These are phyloP conservation scores for Phytophthora niederhauseri DNA, from an alignment of 352 stramenopile species.

Conservation along the genomic window DNA sequence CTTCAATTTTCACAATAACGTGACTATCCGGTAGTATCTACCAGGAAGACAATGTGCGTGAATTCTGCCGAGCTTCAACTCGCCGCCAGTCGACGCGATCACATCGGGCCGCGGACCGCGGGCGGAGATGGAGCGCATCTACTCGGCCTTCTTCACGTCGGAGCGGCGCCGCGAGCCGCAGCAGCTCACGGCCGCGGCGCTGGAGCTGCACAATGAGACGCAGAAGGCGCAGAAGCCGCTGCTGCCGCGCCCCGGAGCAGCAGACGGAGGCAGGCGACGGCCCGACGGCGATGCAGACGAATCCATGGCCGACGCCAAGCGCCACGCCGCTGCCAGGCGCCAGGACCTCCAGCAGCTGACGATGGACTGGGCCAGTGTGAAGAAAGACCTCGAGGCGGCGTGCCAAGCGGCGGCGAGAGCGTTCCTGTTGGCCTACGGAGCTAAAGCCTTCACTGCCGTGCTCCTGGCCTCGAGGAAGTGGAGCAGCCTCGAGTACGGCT, in stretches of 20 bases:
- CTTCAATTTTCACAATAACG: neutral
- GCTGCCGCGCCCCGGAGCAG: conserved; percentile 1
- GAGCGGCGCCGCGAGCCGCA: conserved; percentile 45
- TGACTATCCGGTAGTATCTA: neutral
- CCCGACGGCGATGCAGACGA: conserved; percentile 19
- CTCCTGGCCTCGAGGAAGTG: conserved; percentile 81
- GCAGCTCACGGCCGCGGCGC: conserved; percentile 61
- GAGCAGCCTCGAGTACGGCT: conserved; percentile 76
- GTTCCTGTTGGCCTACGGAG: conserved; percentile 79
- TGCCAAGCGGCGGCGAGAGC: conserved; percentile 54
- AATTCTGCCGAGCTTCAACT: conserved; percentile 11
- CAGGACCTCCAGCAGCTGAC: conserved; percentile 43
- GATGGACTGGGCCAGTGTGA: conserved; percentile 37
- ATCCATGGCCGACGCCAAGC: conserved; percentile 25
- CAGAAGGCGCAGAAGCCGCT: conserved; percentile 30
- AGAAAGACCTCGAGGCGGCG: conserved; percentile 54
- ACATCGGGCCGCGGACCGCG: neutral
- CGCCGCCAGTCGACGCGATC: conserved; percentile 15
- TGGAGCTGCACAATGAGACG: conserved; percentile 72
- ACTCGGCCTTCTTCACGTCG: conserved; percentile 84
- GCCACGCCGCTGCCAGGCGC: conserved; percentile 38
- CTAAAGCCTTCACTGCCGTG: conserved; percentile 84
- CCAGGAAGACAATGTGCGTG: neutral
- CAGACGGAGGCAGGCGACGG: conserved; percentile 17
- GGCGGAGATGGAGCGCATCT: conserved; percentile 78